phyloP scores from a whole-genome alignment of 352 stramenopile species.

The Phytophthora niederhauseri region DNA sequence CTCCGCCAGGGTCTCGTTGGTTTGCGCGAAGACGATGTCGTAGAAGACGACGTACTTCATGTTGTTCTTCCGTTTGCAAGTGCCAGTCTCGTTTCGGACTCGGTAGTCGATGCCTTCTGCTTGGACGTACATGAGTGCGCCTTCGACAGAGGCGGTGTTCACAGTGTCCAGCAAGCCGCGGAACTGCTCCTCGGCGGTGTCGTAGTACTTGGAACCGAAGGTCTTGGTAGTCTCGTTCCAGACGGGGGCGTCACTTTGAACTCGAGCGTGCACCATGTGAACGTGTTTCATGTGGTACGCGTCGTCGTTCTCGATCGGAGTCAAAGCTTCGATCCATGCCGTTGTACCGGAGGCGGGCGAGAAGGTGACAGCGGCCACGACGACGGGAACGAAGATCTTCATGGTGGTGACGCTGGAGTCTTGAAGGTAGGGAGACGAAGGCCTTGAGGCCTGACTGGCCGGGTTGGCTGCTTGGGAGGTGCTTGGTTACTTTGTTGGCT shows the following conservation, averaged over 20 bases:
- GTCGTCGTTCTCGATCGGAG: slow-evolving; percentile 15
- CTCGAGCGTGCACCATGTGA: slow-evolving; percentile 48
- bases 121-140: slow-evolving; percentile 82
- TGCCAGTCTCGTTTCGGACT: slow-evolving; percentile 17
- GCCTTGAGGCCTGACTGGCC: not conserved
- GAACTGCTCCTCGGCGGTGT: slow-evolving; percentile 41
- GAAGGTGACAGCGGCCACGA: slow-evolving; percentile 2
- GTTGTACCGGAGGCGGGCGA: slow-evolving; percentile 9
- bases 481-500: slow-evolving; percentile 3
- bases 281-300: slow-evolving; percentile 43
- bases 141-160: slow-evolving; percentile 80
- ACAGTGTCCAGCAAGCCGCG: slow-evolving; percentile 55
- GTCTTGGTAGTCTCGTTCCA: slow-evolving; percentile 37
- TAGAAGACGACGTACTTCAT: slow-evolving; percentile 83
- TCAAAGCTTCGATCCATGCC: slow-evolving; percentile 17
- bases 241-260: slow-evolving; percentile 46
- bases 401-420: slow-evolving; percentile 6
- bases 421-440: not conserved
- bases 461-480: not conserved
- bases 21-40: slow-evolving; percentile 59
- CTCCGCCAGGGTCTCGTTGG: slow-evolving; percentile 39
- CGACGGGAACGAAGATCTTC: slow-evolving; percentile 26
- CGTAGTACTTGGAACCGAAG: slow-evolving; percentile 32
- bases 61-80: slow-evolving; percentile 68
- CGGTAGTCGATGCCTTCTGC: slow-evolving; percentile 75